phyloP scores from a whole-genome alignment of 106 monocot genomes.

The Dendrobium officinale region DNA sequence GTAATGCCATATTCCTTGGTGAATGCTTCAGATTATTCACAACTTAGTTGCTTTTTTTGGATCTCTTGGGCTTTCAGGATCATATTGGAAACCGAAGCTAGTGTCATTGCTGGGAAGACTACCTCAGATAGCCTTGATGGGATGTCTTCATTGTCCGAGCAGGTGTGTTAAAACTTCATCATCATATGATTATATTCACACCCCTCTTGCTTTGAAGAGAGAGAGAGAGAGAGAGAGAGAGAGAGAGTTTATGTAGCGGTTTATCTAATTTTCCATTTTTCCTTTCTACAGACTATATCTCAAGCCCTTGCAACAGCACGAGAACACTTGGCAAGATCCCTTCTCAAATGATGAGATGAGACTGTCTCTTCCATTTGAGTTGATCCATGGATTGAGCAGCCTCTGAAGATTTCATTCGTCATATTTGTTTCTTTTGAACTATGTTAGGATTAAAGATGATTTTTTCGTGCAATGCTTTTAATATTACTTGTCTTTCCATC shows the following conservation, averaged over 20 bases:
- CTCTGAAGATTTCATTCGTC: no score
- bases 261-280: neutral
- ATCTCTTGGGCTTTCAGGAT: constrained; percentile 32
- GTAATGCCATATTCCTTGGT: neutral
- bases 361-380: neutral
- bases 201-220: no score
- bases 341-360: constrained; percentile 47
- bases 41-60: neutral
- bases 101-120: constrained; percentile 66
- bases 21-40: neutral
- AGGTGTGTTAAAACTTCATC: constrained; percentile 24
- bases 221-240: no score
- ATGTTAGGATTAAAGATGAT: no score
- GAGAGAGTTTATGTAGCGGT: no score
- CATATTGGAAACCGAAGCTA: constrained; percentile 70
- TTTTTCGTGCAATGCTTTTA: no score
- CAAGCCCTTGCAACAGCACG: constrained; percentile 78
- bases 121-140: constrained; percentile 40
- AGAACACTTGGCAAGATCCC: constrained; percentile 83
- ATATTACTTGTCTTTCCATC: no score
- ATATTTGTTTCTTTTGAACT: no score
- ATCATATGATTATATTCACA: no score
- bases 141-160: constrained; percentile 57
- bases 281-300: constrained; percentile 51
- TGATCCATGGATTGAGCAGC: no score